Percentiles rank a stretch among this genome's conserved stretches.
Evolutionary conservation across 768 basidiomycete genomes (phyloP).

Genomic region (Rhodotorula sphaerocarpa): DNA sequence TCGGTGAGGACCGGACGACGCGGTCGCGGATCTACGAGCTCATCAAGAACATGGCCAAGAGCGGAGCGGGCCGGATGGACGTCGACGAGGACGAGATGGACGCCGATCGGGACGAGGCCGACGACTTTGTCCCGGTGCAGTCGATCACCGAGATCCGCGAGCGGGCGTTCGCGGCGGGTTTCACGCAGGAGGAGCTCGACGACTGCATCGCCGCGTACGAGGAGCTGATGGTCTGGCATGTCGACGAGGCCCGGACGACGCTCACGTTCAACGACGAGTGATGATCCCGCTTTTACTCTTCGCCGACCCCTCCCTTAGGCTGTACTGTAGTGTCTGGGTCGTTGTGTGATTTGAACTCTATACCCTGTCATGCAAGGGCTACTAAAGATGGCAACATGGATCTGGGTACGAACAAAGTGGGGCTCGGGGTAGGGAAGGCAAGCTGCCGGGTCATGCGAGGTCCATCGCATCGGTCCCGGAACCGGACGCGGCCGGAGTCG

Average conservation of each 20-base stretch:
- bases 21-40: conserved; percentile 79
- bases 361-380: too few relatives aligned
- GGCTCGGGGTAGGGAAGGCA: too few relatives aligned
- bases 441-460: background rate
- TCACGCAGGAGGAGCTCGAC: conserved; percentile 77
- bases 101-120: conserved; percentile 49
- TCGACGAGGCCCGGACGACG: conserved; percentile 30
- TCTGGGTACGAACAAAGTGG: background rate
- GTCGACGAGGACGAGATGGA: conserved; percentile 56
- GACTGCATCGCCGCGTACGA: conserved; percentile 38
- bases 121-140: conserved; percentile 56
- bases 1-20: conserved; percentile 66
- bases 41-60: conserved; percentile 66
- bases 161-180: conserved; percentile 74
- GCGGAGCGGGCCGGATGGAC: conserved; percentile 41
- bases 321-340: background rate
- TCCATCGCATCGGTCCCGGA: conserved; percentile 1
- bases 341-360: too few relatives aligned
- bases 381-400: background rate
- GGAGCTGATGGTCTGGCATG: conserved; percentile 37
- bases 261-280: conserved; percentile 24
- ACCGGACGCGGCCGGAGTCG: conserved; percentile 6
- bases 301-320: background rate
- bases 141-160: conserved; percentile 80
- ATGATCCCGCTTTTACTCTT: background rate